A percentile compares a stretch with the other conserved stretches of the same genome.
phyloP scores from a whole-genome alignment of 768 basidiomycete species.

The Gautieria morchelliformis region DNA sequence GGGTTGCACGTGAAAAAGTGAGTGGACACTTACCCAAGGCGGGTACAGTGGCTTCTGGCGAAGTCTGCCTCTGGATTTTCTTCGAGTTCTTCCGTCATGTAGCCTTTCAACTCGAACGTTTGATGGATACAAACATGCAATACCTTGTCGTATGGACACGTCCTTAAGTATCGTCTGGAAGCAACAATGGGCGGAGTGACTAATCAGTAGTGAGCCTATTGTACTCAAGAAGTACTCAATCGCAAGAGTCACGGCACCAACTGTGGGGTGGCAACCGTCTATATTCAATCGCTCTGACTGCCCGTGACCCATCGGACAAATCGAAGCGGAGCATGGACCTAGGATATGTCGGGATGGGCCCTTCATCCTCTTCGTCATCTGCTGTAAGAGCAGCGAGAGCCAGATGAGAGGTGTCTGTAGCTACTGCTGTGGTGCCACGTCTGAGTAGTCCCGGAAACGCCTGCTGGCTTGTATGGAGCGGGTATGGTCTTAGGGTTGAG shows the following conservation, averaged over 20 bases:
- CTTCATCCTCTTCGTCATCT: constrained; percentile 50
- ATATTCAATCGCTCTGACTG: constrained; percentile 72
- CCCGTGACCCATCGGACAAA: constrained; percentile 67
- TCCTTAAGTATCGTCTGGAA: constrained; percentile 62
- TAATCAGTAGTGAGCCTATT: neutral
- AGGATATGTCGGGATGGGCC: constrained; percentile 74
- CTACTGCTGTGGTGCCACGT: too few species aligned
- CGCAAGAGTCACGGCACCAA: constrained; percentile 28
- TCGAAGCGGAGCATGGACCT: constrained; percentile 68
- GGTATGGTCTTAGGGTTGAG: too few species aligned
- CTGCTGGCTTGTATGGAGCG: too few species aligned
- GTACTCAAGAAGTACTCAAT: neutral
- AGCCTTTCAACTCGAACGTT: constrained; percentile 52
- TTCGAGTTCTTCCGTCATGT: constrained; percentile 58
- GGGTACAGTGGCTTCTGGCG: constrained; percentile 43
- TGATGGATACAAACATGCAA: constrained; percentile 67
- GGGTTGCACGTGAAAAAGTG: too few species aligned
- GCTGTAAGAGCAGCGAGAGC: too few species aligned
- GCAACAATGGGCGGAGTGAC: constrained; percentile 2
- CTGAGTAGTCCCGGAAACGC: too few species aligned
- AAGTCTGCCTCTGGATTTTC: constrained; percentile 48
- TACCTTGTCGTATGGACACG: constrained; percentile 56
- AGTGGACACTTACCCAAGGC: constrained; percentile 50
- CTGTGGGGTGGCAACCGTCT: constrained; percentile 46
- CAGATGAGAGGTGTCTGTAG: too few species aligned